These are phyloP conservation scores for Cryptosporidium canis DNA, from an alignment of 169 alveolate species.

Conservation along the genomic window DNA sequence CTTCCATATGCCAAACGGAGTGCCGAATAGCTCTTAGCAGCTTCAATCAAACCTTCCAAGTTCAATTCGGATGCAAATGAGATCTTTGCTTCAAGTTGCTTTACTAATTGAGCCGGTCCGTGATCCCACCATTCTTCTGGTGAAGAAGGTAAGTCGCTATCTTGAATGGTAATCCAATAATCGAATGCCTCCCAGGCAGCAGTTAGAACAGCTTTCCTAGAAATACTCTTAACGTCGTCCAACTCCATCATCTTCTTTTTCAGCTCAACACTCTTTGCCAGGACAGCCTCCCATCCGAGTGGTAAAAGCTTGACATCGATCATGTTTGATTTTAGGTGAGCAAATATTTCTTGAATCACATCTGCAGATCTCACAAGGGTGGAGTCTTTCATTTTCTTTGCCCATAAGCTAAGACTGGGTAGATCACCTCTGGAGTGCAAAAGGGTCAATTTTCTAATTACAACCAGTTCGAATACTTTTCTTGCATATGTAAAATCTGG, in stretches of 20 bases:
- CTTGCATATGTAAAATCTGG: slow-evolving; percentile 71
- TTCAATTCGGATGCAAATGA: background rate
- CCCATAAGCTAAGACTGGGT: slow-evolving; percentile 61
- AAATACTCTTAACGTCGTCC: background rate
- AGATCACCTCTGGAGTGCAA: slow-evolving; percentile 55
- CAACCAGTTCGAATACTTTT: slow-evolving; percentile 61
- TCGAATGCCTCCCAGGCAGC: slow-evolving; percentile 73
- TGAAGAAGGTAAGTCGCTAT: slow-evolving; percentile 29
- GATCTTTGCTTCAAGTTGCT: slow-evolving; percentile 24
- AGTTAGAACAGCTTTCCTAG: slow-evolving; percentile 44
- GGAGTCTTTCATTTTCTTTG: slow-evolving; percentile 39
- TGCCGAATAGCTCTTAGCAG: slow-evolving; percentile 34
- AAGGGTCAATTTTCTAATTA: slow-evolving; percentile 9
- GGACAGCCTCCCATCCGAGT: slow-evolving; percentile 57
- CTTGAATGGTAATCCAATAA: slow-evolving; percentile 52
- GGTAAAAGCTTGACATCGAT: slow-evolving; percentile 51
- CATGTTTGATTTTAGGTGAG: background rate
- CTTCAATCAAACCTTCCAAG: background rate
- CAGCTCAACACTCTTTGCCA: slow-evolving; percentile 1
- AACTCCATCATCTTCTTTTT: slow-evolving; percentile 1
- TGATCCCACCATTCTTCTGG: slow-evolving; percentile 71
- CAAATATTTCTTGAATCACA: slow-evolving; percentile 14
- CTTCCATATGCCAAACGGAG: slow-evolving; percentile 41
- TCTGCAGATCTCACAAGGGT: slow-evolving; percentile 51
- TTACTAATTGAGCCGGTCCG: slow-evolving; percentile 33